phyloP scores from a whole-genome alignment of 139 green algal genomes.

The Coccomyxa sp. region DNA sequence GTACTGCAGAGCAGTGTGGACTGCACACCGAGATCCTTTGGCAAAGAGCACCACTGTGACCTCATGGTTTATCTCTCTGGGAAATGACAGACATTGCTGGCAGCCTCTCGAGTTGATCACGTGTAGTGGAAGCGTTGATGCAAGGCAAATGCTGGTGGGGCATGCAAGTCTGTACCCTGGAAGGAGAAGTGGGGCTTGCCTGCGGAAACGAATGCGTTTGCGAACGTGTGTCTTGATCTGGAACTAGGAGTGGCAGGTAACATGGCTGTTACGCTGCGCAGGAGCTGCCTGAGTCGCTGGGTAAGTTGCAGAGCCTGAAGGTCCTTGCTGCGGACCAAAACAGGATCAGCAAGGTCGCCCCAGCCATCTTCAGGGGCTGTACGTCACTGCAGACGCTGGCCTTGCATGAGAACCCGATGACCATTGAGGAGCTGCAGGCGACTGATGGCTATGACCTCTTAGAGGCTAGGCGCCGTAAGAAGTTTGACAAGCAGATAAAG shows the following conservation, averaged over 20 bases:
- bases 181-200: background rate
- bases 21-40: no score
- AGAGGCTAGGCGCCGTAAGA: conserved; percentile 52
- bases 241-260: background rate
- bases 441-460: conserved; percentile 47
- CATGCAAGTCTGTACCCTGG: background rate
- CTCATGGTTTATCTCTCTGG: background rate
- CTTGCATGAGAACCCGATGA: conserved; percentile 71
- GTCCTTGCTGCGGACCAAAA: conserved; percentile 55
- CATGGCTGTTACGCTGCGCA: background rate
- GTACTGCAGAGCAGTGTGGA: no score
- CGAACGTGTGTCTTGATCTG: background rate
- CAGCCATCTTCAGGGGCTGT: conserved; percentile 55
- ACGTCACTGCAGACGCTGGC: conserved; percentile 58
- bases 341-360: conserved; percentile 50
- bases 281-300: background rate
- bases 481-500: conserved; percentile 55
- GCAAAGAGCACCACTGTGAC: background rate
- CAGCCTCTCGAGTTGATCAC: no score
- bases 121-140: no score
- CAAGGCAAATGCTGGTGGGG: background rate
- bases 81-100: no score
- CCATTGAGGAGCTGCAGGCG: conserved; percentile 20
- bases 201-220: background rate
- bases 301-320: conserved; percentile 43